phyloP scores from a whole-genome alignment of 495 filamentous ascomycete species.

The Lichina pygmaea region DNA sequence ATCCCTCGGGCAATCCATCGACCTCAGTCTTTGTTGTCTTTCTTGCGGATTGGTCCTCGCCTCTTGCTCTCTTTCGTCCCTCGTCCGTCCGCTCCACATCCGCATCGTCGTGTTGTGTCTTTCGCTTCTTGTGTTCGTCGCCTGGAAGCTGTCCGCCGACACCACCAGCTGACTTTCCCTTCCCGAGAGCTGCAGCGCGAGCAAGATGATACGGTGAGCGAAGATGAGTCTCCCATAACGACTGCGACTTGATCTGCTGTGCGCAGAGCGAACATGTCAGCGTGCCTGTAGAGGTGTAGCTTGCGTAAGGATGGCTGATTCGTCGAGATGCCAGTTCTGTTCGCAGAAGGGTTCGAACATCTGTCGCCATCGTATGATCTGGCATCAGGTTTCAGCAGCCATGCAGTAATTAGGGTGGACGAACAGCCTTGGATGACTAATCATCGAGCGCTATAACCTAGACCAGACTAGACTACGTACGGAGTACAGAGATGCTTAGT shows the following conservation, averaged over 20 bases:
- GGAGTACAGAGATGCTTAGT: not conserved
- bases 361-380: constrained; percentile 13
- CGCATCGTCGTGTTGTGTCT: constrained; percentile 21
- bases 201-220: constrained; percentile 17
- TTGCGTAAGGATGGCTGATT: constrained; percentile 36
- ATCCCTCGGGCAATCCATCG: constrained; percentile 5
- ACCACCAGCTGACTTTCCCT: not conserved
- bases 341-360: constrained; percentile 58
- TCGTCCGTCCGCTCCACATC: constrained; percentile 14
- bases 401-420: too few relatives aligned
- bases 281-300: constrained; percentile 30
- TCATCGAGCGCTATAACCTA: not conserved
- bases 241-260: constrained; percentile 29
- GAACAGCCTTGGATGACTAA: too few relatives aligned
- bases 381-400: not conserved
- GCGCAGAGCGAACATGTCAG: constrained; percentile 32
- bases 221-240: constrained; percentile 30
- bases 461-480: not conserved
- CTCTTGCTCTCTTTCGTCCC: not conserved
- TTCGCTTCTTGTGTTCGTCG: constrained; percentile 26
- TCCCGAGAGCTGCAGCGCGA: constrained; percentile 7
- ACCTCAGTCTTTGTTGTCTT: constrained; percentile 4
- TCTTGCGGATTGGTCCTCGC: not conserved
- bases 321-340: constrained; percentile 55
- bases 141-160: constrained; percentile 11